Conservation (phyloP, 228 moss, liverwort and hornwort species). For the Sphagnum magellanicum region DNA sequence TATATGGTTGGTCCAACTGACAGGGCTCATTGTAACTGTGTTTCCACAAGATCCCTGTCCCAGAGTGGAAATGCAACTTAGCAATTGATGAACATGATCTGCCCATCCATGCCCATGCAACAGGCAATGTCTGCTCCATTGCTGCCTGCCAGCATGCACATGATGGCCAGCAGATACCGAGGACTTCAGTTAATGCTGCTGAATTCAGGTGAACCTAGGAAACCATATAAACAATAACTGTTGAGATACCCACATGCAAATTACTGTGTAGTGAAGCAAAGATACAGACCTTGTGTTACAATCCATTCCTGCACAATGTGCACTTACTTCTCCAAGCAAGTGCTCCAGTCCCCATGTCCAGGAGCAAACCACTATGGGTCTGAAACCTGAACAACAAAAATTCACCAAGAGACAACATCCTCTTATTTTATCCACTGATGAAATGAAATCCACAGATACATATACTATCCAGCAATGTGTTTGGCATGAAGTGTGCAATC, state of each 20-base stretch:
- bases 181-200: slow-evolving; percentile 79
- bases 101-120: slow-evolving; percentile 87
- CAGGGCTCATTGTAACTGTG: too few relatives aligned
- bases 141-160: slow-evolving; percentile 99
- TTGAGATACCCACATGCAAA: too few relatives aligned
- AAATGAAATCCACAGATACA: too few relatives aligned
- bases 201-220: slow-evolving; percentile 58
- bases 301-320: slow-evolving; percentile 89
- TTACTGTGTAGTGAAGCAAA: neutral
- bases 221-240: slow-evolving; percentile 49
- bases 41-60: slow-evolving; percentile 74
- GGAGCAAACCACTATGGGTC: slow-evolving; percentile 99
- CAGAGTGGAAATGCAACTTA: slow-evolving; percentile 84
- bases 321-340: slow-evolving; percentile 84
- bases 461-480: too few relatives aligned
- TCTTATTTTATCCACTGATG: too few relatives aligned
- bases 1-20: too few relatives aligned
- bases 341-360: slow-evolving; percentile 99
- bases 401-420: neutral
- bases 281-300: slow-evolving; percentile 85
- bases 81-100: slow-evolving; percentile 77
- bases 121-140: slow-evolving; percentile 88
- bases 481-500: too few relatives aligned
- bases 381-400: slow-evolving; percentile 46
- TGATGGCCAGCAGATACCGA: slow-evolving; percentile 96